Evolutionary conservation across 2,329 filamentous ascomycete genomes (phyloP), one percentile per base, ranked within the genome.

Genomic region (Cercospora sesami): DNA sequence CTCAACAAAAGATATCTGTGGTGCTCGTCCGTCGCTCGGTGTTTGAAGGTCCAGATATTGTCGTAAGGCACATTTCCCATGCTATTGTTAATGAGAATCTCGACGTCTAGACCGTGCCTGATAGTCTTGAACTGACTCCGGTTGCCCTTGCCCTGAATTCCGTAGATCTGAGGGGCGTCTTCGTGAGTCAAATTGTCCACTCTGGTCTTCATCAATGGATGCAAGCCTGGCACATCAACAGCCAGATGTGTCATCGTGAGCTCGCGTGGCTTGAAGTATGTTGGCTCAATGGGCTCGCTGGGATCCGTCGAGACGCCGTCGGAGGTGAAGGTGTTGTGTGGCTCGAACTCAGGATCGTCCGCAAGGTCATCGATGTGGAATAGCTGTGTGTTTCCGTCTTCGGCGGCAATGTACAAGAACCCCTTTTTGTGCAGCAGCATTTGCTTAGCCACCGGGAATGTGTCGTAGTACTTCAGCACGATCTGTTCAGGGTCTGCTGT

Each of bases 301-400:
- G 91, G 87, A 74, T 97, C 93, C 0, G 90, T 86, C 0, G 93
- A 90, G 72, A 97, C 70, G 91, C 85, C 72, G 28, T 77, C 75
- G 4, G 76, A 78, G 4, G 70, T 73, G 69, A 77, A 78, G 55
- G 69, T 74, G 67, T 78, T 78, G 64, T 97, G 91, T 0, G 89
- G 85, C 79, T 98, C 77, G 36, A 76, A 93, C 2, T 96, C 91
- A 70, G 96, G 93, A 74, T 98, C 94, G 70, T 99, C 95, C 51
- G 94, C 96, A 6, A 99, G 87, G 76, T 97, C 96, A 79, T 97
- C 93, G 70, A 99, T 96, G 78, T 98, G 94, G 79, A 98, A 99
- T 73, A 99, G 93, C 68, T 93, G 89, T 77, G 96, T 92, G 78
- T 97, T 95, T 31, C 96, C 95, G 71, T 91, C 93, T 79, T 99